Base-by-base conservation (phyloP, 2,329 filamentous ascomycete species). In the Leptographium galeiforme region DNA sequence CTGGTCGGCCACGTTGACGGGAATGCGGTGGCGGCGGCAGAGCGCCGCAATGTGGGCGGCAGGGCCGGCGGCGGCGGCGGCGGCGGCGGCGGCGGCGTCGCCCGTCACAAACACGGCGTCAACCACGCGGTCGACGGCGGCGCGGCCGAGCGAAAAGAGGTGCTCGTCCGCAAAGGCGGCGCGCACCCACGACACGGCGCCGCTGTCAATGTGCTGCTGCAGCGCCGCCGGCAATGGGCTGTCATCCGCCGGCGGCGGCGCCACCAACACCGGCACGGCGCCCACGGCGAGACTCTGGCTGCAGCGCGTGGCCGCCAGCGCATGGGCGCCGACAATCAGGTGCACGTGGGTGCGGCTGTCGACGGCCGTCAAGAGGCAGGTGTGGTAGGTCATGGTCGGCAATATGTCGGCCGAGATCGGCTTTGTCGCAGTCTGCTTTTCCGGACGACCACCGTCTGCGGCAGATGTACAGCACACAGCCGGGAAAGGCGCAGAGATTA, bases 91-190 rank as follows among this genome's bases (percentile, higher is more conserved):
- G n/a, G 47, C 39, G n/a, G 10, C 12, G 36, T 19, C 18, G 8
- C 49, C 46, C 5, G 89, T 95, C 40, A 97, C 82, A 67, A 97
- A 97, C 41, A 98, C 93, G 53, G 87, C 86, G 67, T 98, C 93
- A 16, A 95, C 91, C 6, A 94, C 80, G 52, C 71, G 64, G 57
- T 79, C 82, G 11, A 95, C 83, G 55, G 94, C 88, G 43, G 81
- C 76, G 51, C 93, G 78, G n/a, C 93, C 93, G 2, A 95, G 71
- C 1, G 74, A 81, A 43, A 81, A 82, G 52, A 96, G 67, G 64
- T 96, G 85, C 0, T 71, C 69, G 40, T 91, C 84, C 50, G 78
- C 66, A 61, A 96, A 95, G 0, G 71, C 64, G 55, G 80, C 78
- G 60, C 76, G 72, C 34, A 83, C 62, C 84, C 85, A 89, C 58